Evolutionary conservation across 176 grass and related monocot species (phyloP), one percentile per base, ranked within the genome.

Genomic region (Musa acuminata): DNA sequence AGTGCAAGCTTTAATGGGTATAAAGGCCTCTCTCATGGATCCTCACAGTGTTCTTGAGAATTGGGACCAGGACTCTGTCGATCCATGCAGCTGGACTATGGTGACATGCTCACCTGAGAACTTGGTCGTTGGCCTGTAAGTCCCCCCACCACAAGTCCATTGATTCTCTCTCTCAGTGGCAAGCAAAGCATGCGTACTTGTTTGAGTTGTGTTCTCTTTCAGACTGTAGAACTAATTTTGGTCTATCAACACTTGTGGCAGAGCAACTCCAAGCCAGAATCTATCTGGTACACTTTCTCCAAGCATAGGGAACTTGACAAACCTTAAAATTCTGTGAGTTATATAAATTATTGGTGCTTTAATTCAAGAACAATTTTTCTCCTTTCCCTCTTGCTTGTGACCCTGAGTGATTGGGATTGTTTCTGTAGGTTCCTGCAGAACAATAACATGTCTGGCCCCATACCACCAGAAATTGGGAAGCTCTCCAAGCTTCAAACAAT

Each of bases 41-140:
- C 92, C 92, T 49, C 85, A 79, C 69, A 81, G 81, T 54, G 81
- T 75, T 80, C 77, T 96, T 81, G 81, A 84, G 72, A 89, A 70
- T 76, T 96, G 92, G 92, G 92, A 96, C 70, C 67, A 76, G 80
- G 55, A 79, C 87, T 89, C 89, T 17, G 92, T 86, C 8, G 92
- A 96, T 80, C 92, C 92, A 76, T 96, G 92, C 80, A 88, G 79
- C 81, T 96, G 87, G 87, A 51, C 81, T 60, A 87, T 82, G 76
- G 74, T 96, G 78, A 80, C 70, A 49, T 96, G 92, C 75, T 96
- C 92, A 4, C 29, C 76, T 0, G 84, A 87, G 24, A 73, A 53
- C 54, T 75, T 73, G 13, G 92, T 96, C 67, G 87, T 74, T 49
- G 22, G 55, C 58, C 79, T 96, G 92, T 96, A 82, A 81, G 82